Base-by-base conservation (phyloP, 2,329 filamentous ascomycete genomes). In the Colletotrichum coccodes region DNA sequence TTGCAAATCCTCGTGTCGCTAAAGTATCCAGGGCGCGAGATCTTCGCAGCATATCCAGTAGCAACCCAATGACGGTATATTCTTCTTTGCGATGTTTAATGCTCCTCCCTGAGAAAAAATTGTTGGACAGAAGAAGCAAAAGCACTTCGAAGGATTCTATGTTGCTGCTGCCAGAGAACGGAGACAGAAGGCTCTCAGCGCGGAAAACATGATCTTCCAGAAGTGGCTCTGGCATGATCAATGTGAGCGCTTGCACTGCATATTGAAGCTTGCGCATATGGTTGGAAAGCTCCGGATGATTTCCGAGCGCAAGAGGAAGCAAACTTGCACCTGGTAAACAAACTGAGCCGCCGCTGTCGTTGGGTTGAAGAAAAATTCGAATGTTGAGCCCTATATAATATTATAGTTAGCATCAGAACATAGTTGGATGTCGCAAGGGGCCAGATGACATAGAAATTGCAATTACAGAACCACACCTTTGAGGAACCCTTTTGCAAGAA, bases 91-190 rank as follows among this genome's bases (percentile, higher is more conserved):
- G 0, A 9, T 21, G 16, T 50, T 50, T 3, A 18, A 21, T 1
- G 1, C n/a, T 0, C 5, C 2, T 21, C n/a, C n/a, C 3, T 5
- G 0, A 0, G 5, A 32, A 18, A 3, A 32, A 14, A 30, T 26
- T 47, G 42, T 59, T 59, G 40, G 56, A 18, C 2, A 59, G 14
- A 4, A 46, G 56, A 36, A 46, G 28, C 1, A 59, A 1, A 8
- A 49, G 6, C 3, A 16, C 2, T 21, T 49, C 28, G 1, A 59
- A 38, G 1, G 4, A 30, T 4, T 49, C 9, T n/a, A 2, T 26
- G 5, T 1, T 4, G 8, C n/a, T 32, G 9, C 5, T 14, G 28
- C 18, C 8, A 0, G 26, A 9, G 6, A 12, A 4, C 2, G 28
- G 18, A 6, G 47, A 30, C 4, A 57, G 23, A n/a, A 44, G 36